Evolutionary conservation across 192 early-diverging fungal species (phyloP), one percentile per base, ranked within the genome.

Genomic region (Umbelopsis sp.): DNA sequence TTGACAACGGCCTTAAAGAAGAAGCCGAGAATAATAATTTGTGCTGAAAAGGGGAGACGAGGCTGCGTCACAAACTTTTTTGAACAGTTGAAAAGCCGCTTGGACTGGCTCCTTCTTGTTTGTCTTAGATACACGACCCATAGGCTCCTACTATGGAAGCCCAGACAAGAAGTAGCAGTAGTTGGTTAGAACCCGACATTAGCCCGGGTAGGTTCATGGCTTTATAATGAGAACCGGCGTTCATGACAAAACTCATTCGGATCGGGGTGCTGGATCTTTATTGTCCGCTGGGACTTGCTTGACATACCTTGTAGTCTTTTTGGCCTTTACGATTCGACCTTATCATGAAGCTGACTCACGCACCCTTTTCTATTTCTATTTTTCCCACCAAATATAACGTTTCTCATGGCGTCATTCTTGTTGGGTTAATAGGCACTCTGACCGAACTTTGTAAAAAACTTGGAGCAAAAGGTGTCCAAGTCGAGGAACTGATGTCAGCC

Each of bases 381-480:
- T 59, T 62, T 62, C 56, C 56, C 56, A 62, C 56, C 56, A 62
- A 62, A 20, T 34, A 16, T 31, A 26, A 17, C 4, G 29, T 32
- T 62, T 29, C 26, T 62, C 29, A 34, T 62, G 16, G 24, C 29
- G 14, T 56, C 38, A 41, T 31, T 62, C 29, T 62, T 34, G 24
- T 62, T 34, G 56, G 10, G 16, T 11, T 20, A 2, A 32, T 49
- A 84, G 84, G 72, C 20, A 78, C 86, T 59, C 88, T 92, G 36
- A 89, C 89, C 9, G 82, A 89, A 75, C 85, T 92, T n/a, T 88
- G 89, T 72, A 71, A 80, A 41, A 79, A 80, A 77, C 81, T 92
- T 81, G 90, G 90, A 24, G 86, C 81, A 8, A 69, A 71, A 68
- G 87, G 87, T 38, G 81, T 89, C 52, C 87, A 90, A 59, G 90